Percentiles rank a stretch among this genome's conserved stretches.
These are phyloP conservation scores for Primulina huaijiensis DNA, from an alignment of 257 asterid species.

Conservation along the genomic window DNA sequence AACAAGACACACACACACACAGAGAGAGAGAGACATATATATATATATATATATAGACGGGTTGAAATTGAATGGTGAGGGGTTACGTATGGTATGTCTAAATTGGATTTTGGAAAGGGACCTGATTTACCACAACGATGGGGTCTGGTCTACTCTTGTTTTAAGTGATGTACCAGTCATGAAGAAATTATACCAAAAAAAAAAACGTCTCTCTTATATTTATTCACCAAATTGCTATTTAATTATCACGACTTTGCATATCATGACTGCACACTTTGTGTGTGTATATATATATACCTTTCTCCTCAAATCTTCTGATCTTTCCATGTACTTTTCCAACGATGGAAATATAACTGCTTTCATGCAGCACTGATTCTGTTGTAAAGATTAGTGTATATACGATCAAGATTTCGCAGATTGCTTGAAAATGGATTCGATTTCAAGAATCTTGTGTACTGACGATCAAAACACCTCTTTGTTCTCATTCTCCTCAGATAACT, in stretches of 20 bases:
- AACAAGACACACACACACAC: no score
- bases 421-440: not conserved
- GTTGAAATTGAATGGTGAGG: constrained; percentile 1
- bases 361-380: not conserved
- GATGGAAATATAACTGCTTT: constrained; percentile 21
- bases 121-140: not conserved
- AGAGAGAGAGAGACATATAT: no score
- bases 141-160: not conserved
- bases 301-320: not conserved
- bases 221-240: no score
- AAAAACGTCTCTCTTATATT: not conserved
- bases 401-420: not conserved
- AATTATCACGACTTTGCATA: not conserved
- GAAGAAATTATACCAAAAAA: constrained; percentile 32
- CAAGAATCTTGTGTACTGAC: constrained; percentile 18
- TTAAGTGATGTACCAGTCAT: constrained; percentile 22
- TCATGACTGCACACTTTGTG: constrained; percentile 5
- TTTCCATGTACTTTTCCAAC: constrained; percentile 23
- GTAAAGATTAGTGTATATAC: not conserved
- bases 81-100: constrained; percentile 42
- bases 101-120: not conserved
- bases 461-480: not conserved
- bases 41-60: no score
- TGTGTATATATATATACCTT: constrained; percentile 32
- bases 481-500: constrained; percentile 8